Percentiles rank a stretch among this genome's conserved stretches.
These are phyloP conservation scores for Russula abietina DNA, from an alignment of 768 basidiomycete genomes.

Conservation along the genomic window DNA sequence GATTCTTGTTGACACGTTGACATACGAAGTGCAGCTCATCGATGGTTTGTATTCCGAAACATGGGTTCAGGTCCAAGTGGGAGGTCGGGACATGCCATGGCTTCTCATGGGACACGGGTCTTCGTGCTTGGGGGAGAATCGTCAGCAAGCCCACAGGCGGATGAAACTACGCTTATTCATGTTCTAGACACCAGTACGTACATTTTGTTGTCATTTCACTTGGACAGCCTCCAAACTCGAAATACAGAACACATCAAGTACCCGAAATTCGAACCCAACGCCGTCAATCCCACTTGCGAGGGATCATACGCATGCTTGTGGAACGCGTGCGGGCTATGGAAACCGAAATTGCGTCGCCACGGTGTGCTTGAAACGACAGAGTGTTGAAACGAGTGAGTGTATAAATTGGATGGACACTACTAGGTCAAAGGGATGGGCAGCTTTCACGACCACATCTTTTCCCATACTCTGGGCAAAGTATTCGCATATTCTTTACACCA, in stretches of 20 bases:
- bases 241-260: constrained; percentile 84
- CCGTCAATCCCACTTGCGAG: constrained; percentile 33
- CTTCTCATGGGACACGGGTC: constrained; percentile 79
- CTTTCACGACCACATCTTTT: no score
- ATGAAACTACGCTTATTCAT: constrained; percentile 77
- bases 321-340: constrained; percentile 32
- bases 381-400: no score
- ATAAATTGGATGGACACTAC: no score
- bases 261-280: constrained; percentile 50
- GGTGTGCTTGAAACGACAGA: no score
- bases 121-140: constrained; percentile 95
- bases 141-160: constrained; percentile 59
- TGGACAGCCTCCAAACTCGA: background rate
- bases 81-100: constrained; percentile 96
- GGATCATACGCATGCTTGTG: constrained; percentile 40
- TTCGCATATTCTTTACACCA: no score
- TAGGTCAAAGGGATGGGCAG: no score
- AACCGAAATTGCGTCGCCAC: no score
- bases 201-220: constrained; percentile 1
- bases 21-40: constrained; percentile 55
- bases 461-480: no score
- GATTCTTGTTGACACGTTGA: background rate
- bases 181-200: constrained; percentile 90
- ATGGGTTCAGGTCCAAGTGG: constrained; percentile 95
- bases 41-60: constrained; percentile 99